phyloP scores from a whole-genome alignment of 805 yeast species.

The Zygosaccharomyces gambellarensis region DNA sequence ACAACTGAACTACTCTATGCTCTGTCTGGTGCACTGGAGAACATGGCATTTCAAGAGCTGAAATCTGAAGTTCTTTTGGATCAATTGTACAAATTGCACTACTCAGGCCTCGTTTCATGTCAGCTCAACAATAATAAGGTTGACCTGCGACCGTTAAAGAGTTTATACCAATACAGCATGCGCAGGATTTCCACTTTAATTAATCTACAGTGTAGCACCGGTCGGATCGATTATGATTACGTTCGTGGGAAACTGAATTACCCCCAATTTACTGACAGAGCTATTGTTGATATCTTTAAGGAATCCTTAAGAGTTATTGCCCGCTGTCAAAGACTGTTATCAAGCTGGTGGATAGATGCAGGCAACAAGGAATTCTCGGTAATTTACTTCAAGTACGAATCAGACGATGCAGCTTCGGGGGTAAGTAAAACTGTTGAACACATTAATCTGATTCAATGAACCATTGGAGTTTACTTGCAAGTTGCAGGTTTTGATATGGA shows the following conservation, averaged over 20 bases:
- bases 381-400: slow-evolving; percentile 14
- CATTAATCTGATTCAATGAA: neutral
- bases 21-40: neutral
- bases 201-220: slow-evolving; percentile 14
- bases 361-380: slow-evolving; percentile 10
- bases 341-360: slow-evolving; percentile 24
- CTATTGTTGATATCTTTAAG: slow-evolving; percentile 16
- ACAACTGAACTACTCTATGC: slow-evolving; percentile 7
- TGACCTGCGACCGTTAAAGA: slow-evolving; percentile 8
- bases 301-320: slow-evolving; percentile 8
- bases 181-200: slow-evolving; percentile 13
- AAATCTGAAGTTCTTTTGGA: slow-evolving; percentile 9
- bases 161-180: slow-evolving; percentile 10
- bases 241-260: slow-evolving; percentile 9
- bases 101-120: slow-evolving; percentile 8
- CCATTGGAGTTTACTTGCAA: neutral
- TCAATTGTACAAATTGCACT: slow-evolving; percentile 2
- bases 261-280: slow-evolving; percentile 6
- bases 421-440: neutral
- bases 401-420: neutral
- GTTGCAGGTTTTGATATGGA: neutral
- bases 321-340: slow-evolving; percentile 5
- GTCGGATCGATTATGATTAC: slow-evolving; percentile 10
- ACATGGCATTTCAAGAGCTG: slow-evolving; percentile 8
- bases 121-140: slow-evolving; percentile 13